A percentile compares a stretch with the other conserved stretches of the same genome.
Evolutionary conservation across 202 grass and related monocot genomes (phyloP).

Genomic region (Carex arenaria): DNA sequence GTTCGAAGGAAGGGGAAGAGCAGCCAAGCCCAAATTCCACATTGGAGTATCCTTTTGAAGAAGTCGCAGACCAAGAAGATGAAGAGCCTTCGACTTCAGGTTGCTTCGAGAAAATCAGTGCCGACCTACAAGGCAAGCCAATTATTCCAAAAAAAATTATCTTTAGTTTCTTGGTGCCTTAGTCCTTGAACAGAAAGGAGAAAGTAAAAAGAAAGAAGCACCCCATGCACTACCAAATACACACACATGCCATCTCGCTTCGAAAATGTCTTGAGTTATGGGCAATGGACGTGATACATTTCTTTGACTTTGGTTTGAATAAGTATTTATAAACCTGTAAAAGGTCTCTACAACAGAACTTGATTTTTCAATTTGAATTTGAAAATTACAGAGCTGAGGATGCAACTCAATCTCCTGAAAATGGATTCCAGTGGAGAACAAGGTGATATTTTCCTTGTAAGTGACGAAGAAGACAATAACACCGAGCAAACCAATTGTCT

Average conservation of each 20-base stretch:
- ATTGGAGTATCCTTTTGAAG: conserved; percentile 65
- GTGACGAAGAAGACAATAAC: conserved; percentile 48
- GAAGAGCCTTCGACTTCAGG: conserved; percentile 65
- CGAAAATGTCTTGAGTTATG: background rate
- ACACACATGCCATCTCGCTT: background rate
- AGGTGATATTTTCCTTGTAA: conserved; percentile 26
- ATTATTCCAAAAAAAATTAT: background rate
- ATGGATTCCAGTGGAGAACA: conserved; percentile 56
- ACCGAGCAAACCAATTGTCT: conserved; percentile 24
- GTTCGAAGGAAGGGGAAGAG: conserved; percentile 39
- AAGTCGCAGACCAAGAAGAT: conserved; percentile 21
- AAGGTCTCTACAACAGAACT: background rate
- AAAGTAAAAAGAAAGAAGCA: background rate
- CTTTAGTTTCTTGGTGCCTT: background rate
- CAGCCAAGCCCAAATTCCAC: conserved; percentile 84
- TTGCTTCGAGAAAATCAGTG: conserved; percentile 91
- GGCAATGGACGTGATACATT: background rate
- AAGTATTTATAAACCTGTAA: background rate
- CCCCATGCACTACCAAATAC: background rate
- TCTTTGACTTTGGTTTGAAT: background rate
- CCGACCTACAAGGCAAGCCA: conserved; percentile 89
- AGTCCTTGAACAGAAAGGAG: background rate
- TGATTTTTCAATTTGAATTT: conserved; percentile 34
- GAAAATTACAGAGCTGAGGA: conserved; percentile 63
- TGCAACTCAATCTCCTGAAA: conserved; percentile 95